Conservation (phyloP, 441 rosid genomes). For the Brassica balearica region DNA sequence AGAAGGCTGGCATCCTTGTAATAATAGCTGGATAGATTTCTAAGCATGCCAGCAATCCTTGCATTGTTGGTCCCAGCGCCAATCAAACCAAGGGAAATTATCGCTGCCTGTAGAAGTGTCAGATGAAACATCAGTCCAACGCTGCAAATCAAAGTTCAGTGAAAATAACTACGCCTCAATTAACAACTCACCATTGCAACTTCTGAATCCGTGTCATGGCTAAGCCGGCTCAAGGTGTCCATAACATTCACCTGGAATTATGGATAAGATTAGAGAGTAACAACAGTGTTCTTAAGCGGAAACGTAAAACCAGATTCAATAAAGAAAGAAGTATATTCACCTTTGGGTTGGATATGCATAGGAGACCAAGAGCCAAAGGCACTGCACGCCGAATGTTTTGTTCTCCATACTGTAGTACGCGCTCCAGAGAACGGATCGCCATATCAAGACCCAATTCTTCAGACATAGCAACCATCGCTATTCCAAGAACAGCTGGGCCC, state of each 20-base stretch:
- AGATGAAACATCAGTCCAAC: constrained; percentile 33
- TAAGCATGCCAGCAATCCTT: constrained; percentile 94
- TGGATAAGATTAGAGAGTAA: constrained; percentile 11
- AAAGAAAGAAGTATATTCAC: constrained; percentile 42
- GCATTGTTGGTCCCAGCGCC: constrained; percentile 99
- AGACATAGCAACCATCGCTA: constrained; percentile 99
- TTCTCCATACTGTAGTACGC: constrained; percentile 92
- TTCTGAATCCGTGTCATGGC: constrained; percentile 96
- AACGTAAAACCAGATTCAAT: neutral
- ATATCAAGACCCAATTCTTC: constrained; percentile 97
- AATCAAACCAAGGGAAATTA: constrained; percentile 89
- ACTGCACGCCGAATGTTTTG: constrained; percentile 86
- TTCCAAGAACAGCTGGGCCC: constrained; percentile 96
- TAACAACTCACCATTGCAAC: constrained; percentile 79
- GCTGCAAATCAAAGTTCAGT: neutral
- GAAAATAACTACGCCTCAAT: constrained; percentile 13
- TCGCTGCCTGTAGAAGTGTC: constrained; percentile 69
- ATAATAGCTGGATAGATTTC: constrained; percentile 91
- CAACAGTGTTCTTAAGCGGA: constrained; percentile 2
- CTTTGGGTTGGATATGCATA: constrained; percentile 98
- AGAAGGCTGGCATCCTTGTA: constrained; percentile 87
- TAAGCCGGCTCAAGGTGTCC: constrained; percentile 95
- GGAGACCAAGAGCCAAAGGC: constrained; percentile 97
- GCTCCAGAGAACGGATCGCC: constrained; percentile 94
- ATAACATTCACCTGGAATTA: constrained; percentile 80